Percentiles rank a stretch among this genome's conserved stretches.
Evolutionary conservation across 2,329 filamentous ascomycete species (phyloP).

Genomic region (Botryotinia convoluta): DNA sequence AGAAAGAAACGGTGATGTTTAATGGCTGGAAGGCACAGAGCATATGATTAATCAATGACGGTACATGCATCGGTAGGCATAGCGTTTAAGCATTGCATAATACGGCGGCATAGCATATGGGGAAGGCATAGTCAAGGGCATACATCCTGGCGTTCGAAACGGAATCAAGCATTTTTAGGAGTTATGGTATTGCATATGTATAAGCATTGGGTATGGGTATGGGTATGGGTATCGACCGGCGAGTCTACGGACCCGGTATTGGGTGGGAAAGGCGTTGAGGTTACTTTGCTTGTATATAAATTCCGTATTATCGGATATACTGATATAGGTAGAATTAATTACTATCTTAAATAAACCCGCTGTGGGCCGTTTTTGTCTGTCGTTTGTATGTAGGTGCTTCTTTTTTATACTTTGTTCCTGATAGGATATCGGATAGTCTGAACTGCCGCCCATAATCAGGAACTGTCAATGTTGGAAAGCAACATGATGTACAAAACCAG

Average conservation of each 20-base stretch:
- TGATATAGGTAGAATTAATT: neutral
- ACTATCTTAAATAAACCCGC: neutral
- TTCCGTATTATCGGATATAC: neutral
- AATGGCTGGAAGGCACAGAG: neutral
- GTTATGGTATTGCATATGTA: neutral
- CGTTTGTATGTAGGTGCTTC: neutral
- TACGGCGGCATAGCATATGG: neutral
- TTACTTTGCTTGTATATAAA: neutral
- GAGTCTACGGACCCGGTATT: conserved; percentile 32
- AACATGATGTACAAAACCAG: neutral
- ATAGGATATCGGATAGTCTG: neutral
- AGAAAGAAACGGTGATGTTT: neutral
- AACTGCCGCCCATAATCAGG: neutral
- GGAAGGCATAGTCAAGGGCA: neutral
- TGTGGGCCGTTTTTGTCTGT: too few species aligned
- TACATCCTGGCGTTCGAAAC: neutral
- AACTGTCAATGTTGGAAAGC: neutral
- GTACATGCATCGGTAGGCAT: conserved; percentile 1
- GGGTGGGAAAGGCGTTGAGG: conserved; percentile 5
- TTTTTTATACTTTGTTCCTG: too few species aligned
- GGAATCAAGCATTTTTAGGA: conserved; percentile 1
- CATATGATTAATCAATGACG: conserved; percentile 13
- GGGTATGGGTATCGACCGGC: conserved; percentile 20
- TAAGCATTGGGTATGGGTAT: conserved; percentile 4
- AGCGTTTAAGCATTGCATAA: neutral